These are phyloP conservation scores for Ascochyta fabae DNA, from an alignment of 2,329 filamentous ascomycete genomes.

Conservation along the genomic window DNA sequence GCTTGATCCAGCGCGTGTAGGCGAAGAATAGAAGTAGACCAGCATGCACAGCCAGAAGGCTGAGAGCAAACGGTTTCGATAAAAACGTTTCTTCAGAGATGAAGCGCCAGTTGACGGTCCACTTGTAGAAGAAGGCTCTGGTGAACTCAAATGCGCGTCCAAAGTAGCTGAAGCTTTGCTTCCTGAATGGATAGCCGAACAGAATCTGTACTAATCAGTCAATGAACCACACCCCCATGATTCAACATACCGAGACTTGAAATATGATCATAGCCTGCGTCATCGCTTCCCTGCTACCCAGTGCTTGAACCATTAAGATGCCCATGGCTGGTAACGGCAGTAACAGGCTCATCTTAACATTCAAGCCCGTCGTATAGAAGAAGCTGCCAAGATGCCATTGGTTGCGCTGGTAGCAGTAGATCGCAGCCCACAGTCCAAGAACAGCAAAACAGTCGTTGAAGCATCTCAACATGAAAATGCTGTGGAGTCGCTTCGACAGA, in stretches of 20 bases:
- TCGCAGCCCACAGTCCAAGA: slow-evolving; percentile 81
- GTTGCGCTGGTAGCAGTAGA: slow-evolving; percentile 76
- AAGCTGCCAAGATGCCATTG: slow-evolving; percentile 76
- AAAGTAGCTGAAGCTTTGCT: slow-evolving; percentile 74
- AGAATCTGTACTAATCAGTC: slow-evolving; percentile 52
- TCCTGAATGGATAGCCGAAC: slow-evolving; percentile 70
- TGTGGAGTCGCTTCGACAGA: slow-evolving; percentile 90
- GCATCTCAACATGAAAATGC: slow-evolving; percentile 87
- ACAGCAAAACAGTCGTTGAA: slow-evolving; percentile 96
- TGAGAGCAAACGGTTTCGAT: slow-evolving; percentile 70
- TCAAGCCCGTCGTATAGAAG: slow-evolving; percentile 78
- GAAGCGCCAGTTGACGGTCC: slow-evolving; percentile 99
- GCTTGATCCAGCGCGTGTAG: slow-evolving; percentile 73
- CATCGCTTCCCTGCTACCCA: slow-evolving; percentile 70
- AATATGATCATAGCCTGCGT: slow-evolving; percentile 73
- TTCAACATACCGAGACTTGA: slow-evolving; percentile 72
- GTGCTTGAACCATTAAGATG: slow-evolving; percentile 74
- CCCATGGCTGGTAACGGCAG: slow-evolving; percentile 82
- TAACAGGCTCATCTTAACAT: slow-evolving; percentile 94
- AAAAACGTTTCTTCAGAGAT: slow-evolving; percentile 84
- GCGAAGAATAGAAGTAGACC: slow-evolving; percentile 72
- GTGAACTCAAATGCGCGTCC: slow-evolving; percentile 88
- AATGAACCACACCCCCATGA: background rate
- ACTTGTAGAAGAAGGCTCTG: slow-evolving; percentile 91
- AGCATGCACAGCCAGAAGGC: slow-evolving; percentile 70